phyloP scores from a whole-genome alignment of 352 stramenopile species.

The Globisporangium perplexum region DNA sequence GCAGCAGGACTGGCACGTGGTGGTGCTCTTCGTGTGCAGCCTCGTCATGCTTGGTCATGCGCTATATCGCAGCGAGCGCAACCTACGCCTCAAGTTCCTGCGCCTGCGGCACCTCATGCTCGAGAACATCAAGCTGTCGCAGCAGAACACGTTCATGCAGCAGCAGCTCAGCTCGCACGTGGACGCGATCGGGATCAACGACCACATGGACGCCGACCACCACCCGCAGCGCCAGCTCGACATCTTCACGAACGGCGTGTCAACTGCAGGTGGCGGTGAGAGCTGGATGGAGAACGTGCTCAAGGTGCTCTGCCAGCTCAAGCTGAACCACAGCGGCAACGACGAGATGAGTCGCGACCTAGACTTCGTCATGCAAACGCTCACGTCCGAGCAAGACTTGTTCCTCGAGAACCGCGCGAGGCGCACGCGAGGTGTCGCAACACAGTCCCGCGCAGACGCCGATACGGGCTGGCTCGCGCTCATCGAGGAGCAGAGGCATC shows the following conservation, averaged over 20 bases:
- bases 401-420: constrained; percentile 27
- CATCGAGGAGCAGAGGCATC: constrained; percentile 44
- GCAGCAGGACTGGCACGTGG: constrained; percentile 41
- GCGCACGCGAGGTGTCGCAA: constrained; percentile 9
- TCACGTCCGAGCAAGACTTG: constrained; percentile 59
- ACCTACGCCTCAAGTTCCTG: constrained; percentile 45
- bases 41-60: constrained; percentile 30
- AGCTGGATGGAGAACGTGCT: constrained; percentile 75
- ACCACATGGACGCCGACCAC: constrained; percentile 2
- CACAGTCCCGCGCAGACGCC: constrained; percentile 16
- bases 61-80: constrained; percentile 36
- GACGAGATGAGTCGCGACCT: constrained; percentile 40
- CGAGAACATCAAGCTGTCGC: constrained; percentile 52
- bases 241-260: background rate
- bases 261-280: constrained; percentile 27
- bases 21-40: constrained; percentile 32
- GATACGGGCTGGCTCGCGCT: constrained; percentile 39
- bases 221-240: background rate
- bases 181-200: constrained; percentile 45
- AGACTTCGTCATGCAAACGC: constrained; percentile 64
- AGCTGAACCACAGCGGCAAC: constrained; percentile 21
- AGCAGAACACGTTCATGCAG: constrained; percentile 64
- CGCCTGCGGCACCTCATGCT: constrained; percentile 49
- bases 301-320: constrained; percentile 43
- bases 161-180: constrained; percentile 59